These are phyloP conservation scores for Eucalyptus sp. DNA, from an alignment of 345 rosid species.

Conservation along the genomic window DNA sequence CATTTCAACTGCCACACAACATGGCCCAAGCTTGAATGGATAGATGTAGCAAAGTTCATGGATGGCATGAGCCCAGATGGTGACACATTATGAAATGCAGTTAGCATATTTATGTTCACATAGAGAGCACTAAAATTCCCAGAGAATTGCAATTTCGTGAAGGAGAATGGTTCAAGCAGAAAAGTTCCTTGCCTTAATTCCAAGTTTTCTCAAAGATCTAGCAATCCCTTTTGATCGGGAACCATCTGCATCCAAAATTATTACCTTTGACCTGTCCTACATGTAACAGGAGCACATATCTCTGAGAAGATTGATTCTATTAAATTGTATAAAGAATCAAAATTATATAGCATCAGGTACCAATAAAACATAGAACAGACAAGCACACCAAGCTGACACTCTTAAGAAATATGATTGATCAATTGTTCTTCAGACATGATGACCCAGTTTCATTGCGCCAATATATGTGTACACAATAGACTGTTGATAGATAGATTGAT, in stretches of 20 bases:
- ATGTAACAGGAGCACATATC: conserved; percentile 28
- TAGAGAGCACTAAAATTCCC: not conserved
- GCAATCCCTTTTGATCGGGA: conserved; percentile 76
- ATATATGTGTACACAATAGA: not conserved
- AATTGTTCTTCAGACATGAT: no score
- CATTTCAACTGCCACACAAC: not conserved
- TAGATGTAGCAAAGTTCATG: not conserved
- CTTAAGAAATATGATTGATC: no score
- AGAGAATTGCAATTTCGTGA: not conserved
- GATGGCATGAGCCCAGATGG: not conserved
- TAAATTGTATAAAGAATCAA: not conserved
- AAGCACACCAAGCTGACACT: no score
- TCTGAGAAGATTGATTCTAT: conserved; percentile 7
- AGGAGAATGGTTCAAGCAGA: not conserved
- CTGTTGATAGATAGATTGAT: not conserved
- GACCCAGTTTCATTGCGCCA: not conserved
- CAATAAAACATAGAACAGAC: no score
- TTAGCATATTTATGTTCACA: not conserved
- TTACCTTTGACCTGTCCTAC: conserved; percentile 97
- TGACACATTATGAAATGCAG: not conserved
- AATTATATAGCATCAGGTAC: not conserved
- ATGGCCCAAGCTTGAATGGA: not conserved
- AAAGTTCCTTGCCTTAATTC: conserved; percentile 48
- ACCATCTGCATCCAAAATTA: conserved; percentile 94
- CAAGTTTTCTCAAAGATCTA: conserved; percentile 82